phyloP scores from a whole-genome alignment of 2,329 filamentous ascomycete species.

The Zopfia rhizophila region DNA sequence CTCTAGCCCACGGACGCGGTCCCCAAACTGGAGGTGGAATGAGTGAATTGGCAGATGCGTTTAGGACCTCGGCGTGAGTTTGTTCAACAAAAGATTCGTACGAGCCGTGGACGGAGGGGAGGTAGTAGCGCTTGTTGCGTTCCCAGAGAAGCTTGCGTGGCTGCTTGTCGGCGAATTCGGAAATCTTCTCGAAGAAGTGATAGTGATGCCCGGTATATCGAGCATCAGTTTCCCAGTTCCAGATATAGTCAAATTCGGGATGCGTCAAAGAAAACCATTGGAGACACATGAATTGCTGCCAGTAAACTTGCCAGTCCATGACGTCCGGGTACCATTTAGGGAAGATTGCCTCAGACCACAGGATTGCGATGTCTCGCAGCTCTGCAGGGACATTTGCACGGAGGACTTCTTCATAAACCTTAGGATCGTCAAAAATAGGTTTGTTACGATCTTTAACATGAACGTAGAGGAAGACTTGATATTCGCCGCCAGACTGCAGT shows the following conservation, averaged over 20 bases:
- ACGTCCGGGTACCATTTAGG: constrained; percentile 61
- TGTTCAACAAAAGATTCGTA: constrained; percentile 59
- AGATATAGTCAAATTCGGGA: constrained; percentile 80
- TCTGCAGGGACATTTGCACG: constrained; percentile 73
- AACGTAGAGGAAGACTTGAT: constrained; percentile 60
- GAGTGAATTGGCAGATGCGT: constrained; percentile 48
- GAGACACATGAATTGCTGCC: constrained; percentile 74
- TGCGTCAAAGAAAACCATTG: constrained; percentile 81
- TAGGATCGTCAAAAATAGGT: constrained; percentile 68
- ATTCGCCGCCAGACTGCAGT: constrained; percentile 59
- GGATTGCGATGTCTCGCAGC: constrained; percentile 74
- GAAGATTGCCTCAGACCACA: constrained; percentile 73
- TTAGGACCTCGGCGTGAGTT: constrained; percentile 54
- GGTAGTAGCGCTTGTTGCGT: constrained; percentile 66
- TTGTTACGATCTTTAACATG: constrained; percentile 64
- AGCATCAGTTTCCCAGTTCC: constrained; percentile 90
- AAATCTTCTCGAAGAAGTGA: constrained; percentile 75
- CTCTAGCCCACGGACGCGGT: constrained; percentile 71
- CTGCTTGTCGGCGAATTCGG: constrained; percentile 63
- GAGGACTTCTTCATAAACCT: constrained; percentile 69
- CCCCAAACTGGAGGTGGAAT: constrained; percentile 80
- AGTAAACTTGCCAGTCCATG: constrained; percentile 61
- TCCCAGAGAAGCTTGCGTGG: constrained; percentile 70
- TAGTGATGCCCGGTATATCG: constrained; percentile 84
- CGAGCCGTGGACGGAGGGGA: constrained; percentile 62